Evolutionary conservation across 306 rosid genomes (phyloP).

Genomic region (Lathyrus tuberosus): DNA sequence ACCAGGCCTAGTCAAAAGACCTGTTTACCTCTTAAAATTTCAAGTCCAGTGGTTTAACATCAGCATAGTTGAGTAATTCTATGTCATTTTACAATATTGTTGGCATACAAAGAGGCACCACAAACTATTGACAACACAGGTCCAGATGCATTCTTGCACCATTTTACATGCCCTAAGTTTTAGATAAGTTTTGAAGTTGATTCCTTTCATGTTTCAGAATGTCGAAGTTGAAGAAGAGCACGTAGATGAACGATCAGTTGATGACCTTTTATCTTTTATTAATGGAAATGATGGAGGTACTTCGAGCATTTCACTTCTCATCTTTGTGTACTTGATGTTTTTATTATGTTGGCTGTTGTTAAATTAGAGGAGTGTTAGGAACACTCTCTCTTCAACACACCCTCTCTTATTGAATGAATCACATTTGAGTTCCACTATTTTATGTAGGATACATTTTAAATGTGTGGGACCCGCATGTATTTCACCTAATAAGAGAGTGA

Average conservation of each 20-base stretch:
- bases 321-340: conserved; percentile 5
- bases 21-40: not conserved
- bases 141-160: conserved; percentile 11
- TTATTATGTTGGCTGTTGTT: conserved; percentile 8
- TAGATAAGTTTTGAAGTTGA: conserved; percentile 16
- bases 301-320: conserved; percentile 18
- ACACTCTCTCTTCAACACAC: too few relatives aligned
- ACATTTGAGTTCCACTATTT: too few relatives aligned
- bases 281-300: conserved; percentile 88
- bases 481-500: too few relatives aligned
- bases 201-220: conserved; percentile 61
- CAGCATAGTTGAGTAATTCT: not conserved
- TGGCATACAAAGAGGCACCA: not conserved
- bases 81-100: not conserved
- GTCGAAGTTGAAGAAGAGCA: conserved; percentile 79
- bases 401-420: too few relatives aligned
- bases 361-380: too few relatives aligned
- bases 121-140: conserved; percentile 27
- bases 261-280: conserved; percentile 91
- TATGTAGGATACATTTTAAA: too few relatives aligned
- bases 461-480: too few relatives aligned
- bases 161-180: conserved; percentile 27
- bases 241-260: conserved; percentile 92
- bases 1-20: not conserved
- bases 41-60: not conserved